These are phyloP conservation scores for Xanthoparmelia taractica DNA, from an alignment of 495 filamentous ascomycete species.

Conservation along the genomic window DNA sequence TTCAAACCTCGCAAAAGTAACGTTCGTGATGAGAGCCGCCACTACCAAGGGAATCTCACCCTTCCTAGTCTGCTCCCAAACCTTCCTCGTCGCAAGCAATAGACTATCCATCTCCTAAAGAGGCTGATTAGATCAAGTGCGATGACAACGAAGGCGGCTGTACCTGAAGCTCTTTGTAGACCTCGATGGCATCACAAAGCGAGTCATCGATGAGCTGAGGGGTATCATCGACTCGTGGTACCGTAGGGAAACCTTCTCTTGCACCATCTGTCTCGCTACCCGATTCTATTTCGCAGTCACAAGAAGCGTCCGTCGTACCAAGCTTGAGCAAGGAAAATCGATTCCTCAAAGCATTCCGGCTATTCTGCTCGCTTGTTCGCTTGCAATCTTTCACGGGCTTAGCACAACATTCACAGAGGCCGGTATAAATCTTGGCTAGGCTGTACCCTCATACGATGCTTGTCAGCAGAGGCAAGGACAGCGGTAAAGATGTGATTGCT, in stretches of 20 bases:
- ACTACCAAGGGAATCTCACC: conserved; percentile 14
- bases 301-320: not conserved
- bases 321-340: conserved; percentile 6
- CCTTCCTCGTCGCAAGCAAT: not conserved
- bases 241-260: not conserved
- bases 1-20: conserved; percentile 21
- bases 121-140: not conserved
- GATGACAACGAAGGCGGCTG: not conserved
- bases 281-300: not conserved
- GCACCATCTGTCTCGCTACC: not conserved
- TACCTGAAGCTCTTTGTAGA: conserved; percentile 22
- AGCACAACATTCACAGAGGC: conserved; percentile 23
- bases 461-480: not conserved
- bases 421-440: conserved; percentile 23
- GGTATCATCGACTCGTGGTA: not conserved
- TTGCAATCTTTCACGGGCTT: conserved; percentile 17
- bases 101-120: conserved; percentile 22
- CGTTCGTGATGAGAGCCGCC: conserved; percentile 23
- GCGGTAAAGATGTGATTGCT: not conserved
- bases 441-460: conserved; percentile 4
- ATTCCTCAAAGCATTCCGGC: not conserved
- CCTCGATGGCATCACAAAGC: conserved; percentile 22
- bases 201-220: conserved; percentile 20
- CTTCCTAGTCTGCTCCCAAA: conserved; percentile 24
- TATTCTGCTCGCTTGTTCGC: not conserved